phyloP scores from a whole-genome alignment of 768 basidiomycete genomes.

The Amyloporia xantha region DNA sequence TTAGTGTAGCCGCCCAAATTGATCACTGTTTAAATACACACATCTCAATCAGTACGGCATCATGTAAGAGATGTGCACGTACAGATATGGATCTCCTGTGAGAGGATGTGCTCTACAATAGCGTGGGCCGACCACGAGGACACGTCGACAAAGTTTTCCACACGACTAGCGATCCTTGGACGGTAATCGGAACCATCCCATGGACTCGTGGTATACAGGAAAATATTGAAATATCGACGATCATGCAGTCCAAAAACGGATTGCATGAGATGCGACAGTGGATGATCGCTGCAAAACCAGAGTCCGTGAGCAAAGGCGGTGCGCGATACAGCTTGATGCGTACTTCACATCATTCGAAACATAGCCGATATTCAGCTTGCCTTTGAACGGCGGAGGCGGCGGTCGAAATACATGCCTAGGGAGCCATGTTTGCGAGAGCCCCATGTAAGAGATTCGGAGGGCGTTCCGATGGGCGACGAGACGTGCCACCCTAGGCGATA shows the following conservation, averaged over 20 bases:
- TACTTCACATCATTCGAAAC: conserved; percentile 43
- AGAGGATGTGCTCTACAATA: conserved; percentile 33
- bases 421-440: conserved; percentile 35
- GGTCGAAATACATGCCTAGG: conserved; percentile 34
- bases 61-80: conserved; percentile 11
- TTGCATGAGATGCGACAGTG: conserved; percentile 47
- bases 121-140: conserved; percentile 30
- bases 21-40: conserved; percentile 28
- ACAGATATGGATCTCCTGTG: conserved; percentile 42
- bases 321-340: conserved; percentile 8
- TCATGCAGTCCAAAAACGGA: conserved; percentile 42
- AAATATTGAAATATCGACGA: conserved; percentile 32
- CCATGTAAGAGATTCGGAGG: conserved; percentile 37
- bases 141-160: conserved; percentile 35
- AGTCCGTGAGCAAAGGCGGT: not conserved
- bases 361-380: conserved; percentile 41
- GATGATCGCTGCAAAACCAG: conserved; percentile 34
- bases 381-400: conserved; percentile 32
- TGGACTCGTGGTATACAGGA: conserved; percentile 43
- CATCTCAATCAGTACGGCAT: not conserved
- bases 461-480: conserved; percentile 43
- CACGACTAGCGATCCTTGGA: conserved; percentile 33
- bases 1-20: conserved; percentile 47
- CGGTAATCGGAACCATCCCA: conserved; percentile 40
- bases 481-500: conserved; percentile 34